These are phyloP conservation scores for Sporobolus alterniflorus DNA, from an alignment of 202 grass and related monocot species.

Conservation along the genomic window DNA sequence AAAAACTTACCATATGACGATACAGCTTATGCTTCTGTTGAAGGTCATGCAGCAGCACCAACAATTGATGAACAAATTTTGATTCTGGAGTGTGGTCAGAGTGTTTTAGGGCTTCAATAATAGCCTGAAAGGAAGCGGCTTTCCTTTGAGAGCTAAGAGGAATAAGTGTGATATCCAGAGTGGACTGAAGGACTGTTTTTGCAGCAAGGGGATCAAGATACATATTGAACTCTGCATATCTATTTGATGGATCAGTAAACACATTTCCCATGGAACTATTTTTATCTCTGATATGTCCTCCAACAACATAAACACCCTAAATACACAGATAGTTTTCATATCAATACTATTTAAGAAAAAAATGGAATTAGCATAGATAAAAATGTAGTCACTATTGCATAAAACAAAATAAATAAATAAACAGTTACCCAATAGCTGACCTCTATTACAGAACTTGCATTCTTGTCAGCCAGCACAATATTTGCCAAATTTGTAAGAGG, in stretches of 20 bases:
- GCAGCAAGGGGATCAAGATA: slow-evolving; percentile 82
- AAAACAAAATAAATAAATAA: not conserved
- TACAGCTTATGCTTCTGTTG: slow-evolving; percentile 51
- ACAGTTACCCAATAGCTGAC: slow-evolving; percentile 20
- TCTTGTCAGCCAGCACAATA: slow-evolving; percentile 52
- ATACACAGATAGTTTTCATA: not conserved
- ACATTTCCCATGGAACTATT: slow-evolving; percentile 58
- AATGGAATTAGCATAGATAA: not conserved
- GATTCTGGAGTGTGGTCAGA: slow-evolving; percentile 61
- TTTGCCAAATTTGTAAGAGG: slow-evolving; percentile 77
- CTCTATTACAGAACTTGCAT: slow-evolving; percentile 53
- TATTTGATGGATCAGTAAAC: slow-evolving; percentile 72
- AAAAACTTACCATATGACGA: slow-evolving; percentile 56
- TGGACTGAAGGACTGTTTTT: slow-evolving; percentile 59
- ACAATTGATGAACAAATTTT: slow-evolving; percentile 45
- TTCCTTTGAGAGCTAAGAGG: slow-evolving; percentile 69
- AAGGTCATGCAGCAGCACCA: slow-evolving; percentile 57
- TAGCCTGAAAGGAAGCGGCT: slow-evolving; percentile 52
- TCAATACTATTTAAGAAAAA: slow-evolving; percentile 15
- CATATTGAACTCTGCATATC: slow-evolving; percentile 70
- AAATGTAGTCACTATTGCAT: not conserved
- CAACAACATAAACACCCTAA: slow-evolving; percentile 70
- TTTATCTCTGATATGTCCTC: slow-evolving; percentile 65
- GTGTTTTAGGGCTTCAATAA: slow-evolving; percentile 45
- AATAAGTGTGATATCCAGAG: slow-evolving; percentile 65